Evolutionary conservation across 768 basidiomycete genomes (phyloP), one percentile per base, ranked within the genome.

Genomic region (Lentinula sp.): DNA sequence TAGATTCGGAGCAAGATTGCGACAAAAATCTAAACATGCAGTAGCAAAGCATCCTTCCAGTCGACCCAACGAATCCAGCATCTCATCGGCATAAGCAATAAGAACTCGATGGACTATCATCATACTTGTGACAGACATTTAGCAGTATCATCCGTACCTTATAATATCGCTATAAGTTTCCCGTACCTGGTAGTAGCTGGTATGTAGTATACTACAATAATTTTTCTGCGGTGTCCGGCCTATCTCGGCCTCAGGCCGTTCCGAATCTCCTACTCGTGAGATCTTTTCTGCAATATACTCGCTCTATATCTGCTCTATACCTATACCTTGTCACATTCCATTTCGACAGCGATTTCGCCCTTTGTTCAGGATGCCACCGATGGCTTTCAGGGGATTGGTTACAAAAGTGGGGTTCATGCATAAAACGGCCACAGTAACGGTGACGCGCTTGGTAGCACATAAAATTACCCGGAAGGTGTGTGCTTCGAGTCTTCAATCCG

Each of bases 381-480:
- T 92, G 84, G 74, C 85, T 15, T 82, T 93, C 64, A 79, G 79
- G 23, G 91, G 91, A 16, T 67, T 85, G 42, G 92, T 93, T 18
- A 88, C 89, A 35, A 93, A 90, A 71, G 87, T 83, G 21, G 91
- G 92, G 8, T 83, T 79, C 65, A 93, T 93, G 91, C 78, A 85
- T 59, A 93, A 92, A 70, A 93, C 91, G 0, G 91, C 82, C 13
- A 93, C 92, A 0, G 91, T 93, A 52, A 86, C 88, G 0, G 90
- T 93, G 7, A 85, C 87, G 23, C 82, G 91, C 60, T 84, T 80
- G 77, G 78, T 88, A 42, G 73, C 83, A n/a, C 90, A 93, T 68
- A 81, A 82, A 62, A 68, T 83, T 51, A 93, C 91, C 4, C 85
- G 87, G 65, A 93, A 93, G 80, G 91, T 91, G 64, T 65, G 78